Percentiles rank a stretch among this genome's conserved stretches.
Evolutionary conservation across 129 eudicot genomes (phyloP).

Genomic region (Oenanthe sinensis): DNA sequence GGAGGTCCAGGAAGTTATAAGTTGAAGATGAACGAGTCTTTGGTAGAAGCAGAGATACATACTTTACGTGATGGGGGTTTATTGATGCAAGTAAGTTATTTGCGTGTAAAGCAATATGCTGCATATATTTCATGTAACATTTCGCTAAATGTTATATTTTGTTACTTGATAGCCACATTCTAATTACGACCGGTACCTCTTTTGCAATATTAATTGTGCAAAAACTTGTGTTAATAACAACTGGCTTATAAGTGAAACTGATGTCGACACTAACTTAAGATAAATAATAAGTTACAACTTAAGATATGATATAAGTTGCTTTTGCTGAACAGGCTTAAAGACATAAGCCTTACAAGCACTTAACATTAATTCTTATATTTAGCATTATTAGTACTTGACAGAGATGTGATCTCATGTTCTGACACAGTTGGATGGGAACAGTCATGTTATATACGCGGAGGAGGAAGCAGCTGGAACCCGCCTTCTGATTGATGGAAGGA

Average conservation of each 20-base stretch:
- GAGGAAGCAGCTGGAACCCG: constrained; percentile 99
- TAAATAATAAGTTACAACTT: neutral
- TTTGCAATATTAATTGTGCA: neutral
- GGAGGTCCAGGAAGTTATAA: constrained; percentile 95
- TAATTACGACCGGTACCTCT: neutral
- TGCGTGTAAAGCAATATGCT: neutral
- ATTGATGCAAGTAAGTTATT: constrained; percentile 74
- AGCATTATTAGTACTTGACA: neutral
- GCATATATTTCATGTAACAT: neutral
- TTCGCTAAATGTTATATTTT: neutral
- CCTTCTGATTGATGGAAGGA: constrained; percentile 95
- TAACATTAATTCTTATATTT: neutral
- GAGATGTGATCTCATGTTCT: constrained; percentile 2
- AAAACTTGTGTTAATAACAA: neutral
- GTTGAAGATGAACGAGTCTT: constrained; percentile 75
- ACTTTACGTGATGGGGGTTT: constrained; percentile 97
- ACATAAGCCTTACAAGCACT: neutral
- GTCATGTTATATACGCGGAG: constrained; percentile 94
- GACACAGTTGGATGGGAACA: constrained; percentile 90
- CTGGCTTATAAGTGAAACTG: neutral
- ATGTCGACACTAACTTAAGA: neutral
- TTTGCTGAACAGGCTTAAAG: neutral
- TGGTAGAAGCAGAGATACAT: constrained; percentile 95
- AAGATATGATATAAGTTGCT: neutral
- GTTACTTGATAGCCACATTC: neutral